These are phyloP conservation scores for Apophysomyces ossiformis DNA, from an alignment of 371 early-diverging fungal genomes.

Conservation along the genomic window DNA sequence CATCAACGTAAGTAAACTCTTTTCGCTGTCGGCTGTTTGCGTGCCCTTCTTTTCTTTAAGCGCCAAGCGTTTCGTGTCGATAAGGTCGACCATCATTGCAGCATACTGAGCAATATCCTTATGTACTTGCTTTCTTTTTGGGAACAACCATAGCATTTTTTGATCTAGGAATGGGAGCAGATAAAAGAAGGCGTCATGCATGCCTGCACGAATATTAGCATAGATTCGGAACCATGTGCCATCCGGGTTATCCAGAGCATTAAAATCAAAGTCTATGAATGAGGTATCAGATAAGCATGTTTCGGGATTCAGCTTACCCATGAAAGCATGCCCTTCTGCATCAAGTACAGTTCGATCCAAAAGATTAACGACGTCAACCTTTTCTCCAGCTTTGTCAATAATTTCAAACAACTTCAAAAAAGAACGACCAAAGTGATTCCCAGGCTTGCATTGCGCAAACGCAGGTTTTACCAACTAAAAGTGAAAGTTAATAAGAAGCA, in stretches of 20 bases:
- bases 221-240: slow-evolving; percentile 36
- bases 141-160: slow-evolving; percentile 26
- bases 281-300: neutral
- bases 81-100: slow-evolving; percentile 32
- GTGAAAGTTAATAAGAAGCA: neutral
- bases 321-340: slow-evolving; percentile 40
- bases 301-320: slow-evolving; percentile 23
- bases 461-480: slow-evolving; percentile 40
- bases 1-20: slow-evolving; percentile 43
- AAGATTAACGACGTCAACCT: slow-evolving; percentile 24
- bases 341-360: slow-evolving; percentile 39
- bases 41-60: slow-evolving; percentile 24
- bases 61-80: slow-evolving; percentile 37
- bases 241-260: slow-evolving; percentile 27
- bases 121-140: slow-evolving; percentile 26
- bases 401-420: slow-evolving; percentile 25
- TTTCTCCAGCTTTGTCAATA: slow-evolving; percentile 24
- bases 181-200: slow-evolving; percentile 41
- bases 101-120: slow-evolving; percentile 20
- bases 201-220: slow-evolving; percentile 22
- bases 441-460: slow-evolving; percentile 39
- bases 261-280: slow-evolving; percentile 37
- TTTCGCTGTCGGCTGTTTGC: slow-evolving; percentile 17
- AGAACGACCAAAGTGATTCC: slow-evolving; percentile 31
- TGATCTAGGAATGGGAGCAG: slow-evolving; percentile 56